Base-by-base conservation (phyloP, 2,329 filamentous ascomycete species). In the Periconia sp. region DNA sequence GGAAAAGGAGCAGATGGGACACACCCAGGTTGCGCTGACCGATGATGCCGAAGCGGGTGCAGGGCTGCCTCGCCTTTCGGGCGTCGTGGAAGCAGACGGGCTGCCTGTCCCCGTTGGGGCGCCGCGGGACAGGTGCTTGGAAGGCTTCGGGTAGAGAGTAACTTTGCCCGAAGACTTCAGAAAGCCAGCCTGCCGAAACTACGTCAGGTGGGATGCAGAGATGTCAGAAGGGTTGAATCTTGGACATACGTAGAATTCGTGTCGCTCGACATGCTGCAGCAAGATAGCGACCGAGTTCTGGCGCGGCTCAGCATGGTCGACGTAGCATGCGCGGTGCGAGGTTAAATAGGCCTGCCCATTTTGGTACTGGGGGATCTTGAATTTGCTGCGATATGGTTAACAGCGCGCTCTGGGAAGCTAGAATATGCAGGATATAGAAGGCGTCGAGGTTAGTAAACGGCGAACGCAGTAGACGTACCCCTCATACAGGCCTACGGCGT, bases 271-370 rank as follows among this genome's bases (percentile, higher is more conserved):
- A 66, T 96, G 88, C 66, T 92, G 95, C 40, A 99, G 75, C 55
- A 96, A 88, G 40, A 99, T 79, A 12, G 89, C 88, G 22, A 92
- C 82, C 0, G 92, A 96, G 68, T 89, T 84, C 65, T 87, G 88
- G 51, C 92, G 83, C 12, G 94, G 91, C 52, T 96, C 87, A 22
- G 84, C 80, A 61, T 91, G 87, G 65, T 96, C 92, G 52, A 99
- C 89, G 67, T 97, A 99, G 76, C 92, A 99, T 49, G 90, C 85
- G 39, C 94, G 88, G 72, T 97, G 92, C 7, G 94, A 96, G 13
- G 94, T 99, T 71, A 99, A 72, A 69, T 99, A 99, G 41, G 94
- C 90, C 74, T 96, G 91, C 37, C 94, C 94, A 75, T 96, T 90
- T 69, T 99, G 94, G 56, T 95, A 90, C 64, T 92, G 85, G 24